phyloP scores from a whole-genome alignment of 2,329 filamentous ascomycete species.

The Trichoderma sp. region DNA sequence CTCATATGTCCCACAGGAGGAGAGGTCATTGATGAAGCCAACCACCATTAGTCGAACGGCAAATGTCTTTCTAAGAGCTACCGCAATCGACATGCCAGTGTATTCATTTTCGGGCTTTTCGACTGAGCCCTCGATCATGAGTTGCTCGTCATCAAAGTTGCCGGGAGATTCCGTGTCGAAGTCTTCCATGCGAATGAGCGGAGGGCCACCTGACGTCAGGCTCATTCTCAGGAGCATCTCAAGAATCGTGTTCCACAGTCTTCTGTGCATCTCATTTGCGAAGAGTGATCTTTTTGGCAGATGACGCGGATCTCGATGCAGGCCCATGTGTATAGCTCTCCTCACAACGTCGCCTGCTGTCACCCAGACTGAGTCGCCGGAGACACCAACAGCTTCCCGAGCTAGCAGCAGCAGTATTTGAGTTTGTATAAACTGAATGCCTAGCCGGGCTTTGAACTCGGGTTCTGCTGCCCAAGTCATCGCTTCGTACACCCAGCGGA shows the following conservation, averaged over 20 bases:
- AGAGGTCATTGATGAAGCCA: conserved; percentile 44
- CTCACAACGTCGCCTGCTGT: conserved; percentile 43
- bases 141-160: conserved; percentile 51
- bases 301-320: conserved; percentile 47
- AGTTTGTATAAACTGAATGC: conserved; percentile 49
- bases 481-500: conserved; percentile 57
- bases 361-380: conserved; percentile 49
- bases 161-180: conserved; percentile 49
- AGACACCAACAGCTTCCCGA: conserved; percentile 36
- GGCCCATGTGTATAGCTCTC: conserved; percentile 47
- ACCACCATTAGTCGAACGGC: conserved; percentile 41
- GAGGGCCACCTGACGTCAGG: conserved; percentile 44
- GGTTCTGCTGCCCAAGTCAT: conserved; percentile 54
- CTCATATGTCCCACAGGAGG: conserved; percentile 39
- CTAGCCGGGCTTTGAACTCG: conserved; percentile 50
- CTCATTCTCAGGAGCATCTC: conserved; percentile 47
- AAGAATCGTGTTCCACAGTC: conserved; percentile 53
- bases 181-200: conserved; percentile 42
- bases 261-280: conserved; percentile 46
- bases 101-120: conserved; percentile 36
- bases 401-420: conserved; percentile 44
- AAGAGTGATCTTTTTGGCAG: conserved; percentile 38
- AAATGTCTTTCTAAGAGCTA: conserved; percentile 43
- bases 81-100: conserved; percentile 41
- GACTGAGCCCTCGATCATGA: conserved; percentile 32